A percentile compares a stretch with the other conserved stretches of the same genome.
phyloP scores from a whole-genome alignment of 495 filamentous ascomycete species.

The Halenospora varia region DNA sequence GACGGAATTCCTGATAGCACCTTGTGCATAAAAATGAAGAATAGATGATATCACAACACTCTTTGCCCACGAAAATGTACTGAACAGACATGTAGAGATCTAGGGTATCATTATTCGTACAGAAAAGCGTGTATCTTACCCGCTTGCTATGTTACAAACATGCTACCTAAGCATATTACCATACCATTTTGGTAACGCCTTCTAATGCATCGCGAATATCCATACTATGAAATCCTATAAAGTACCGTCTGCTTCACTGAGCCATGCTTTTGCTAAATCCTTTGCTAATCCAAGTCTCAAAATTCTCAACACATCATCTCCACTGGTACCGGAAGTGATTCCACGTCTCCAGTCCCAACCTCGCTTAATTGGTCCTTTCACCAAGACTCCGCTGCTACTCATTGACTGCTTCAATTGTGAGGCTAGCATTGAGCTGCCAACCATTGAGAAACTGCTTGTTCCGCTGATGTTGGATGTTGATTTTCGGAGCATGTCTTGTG shows the following conservation, averaged over 20 bases:
- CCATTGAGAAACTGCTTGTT: slow-evolving; percentile 59
- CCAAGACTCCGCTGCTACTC: slow-evolving; percentile 50
- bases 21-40: too few relatives aligned
- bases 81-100: too few relatives aligned
- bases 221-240: slow-evolving; percentile 16
- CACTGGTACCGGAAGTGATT: slow-evolving; percentile 51
- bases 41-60: too few relatives aligned
- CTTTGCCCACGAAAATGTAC: too few relatives aligned
- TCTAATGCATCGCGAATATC: not conserved
- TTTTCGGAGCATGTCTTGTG: slow-evolving; percentile 63
- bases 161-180: not conserved
- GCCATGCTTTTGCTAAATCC: slow-evolving; percentile 62
- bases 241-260: slow-evolving; percentile 46
- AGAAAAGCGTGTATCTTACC: not conserved
- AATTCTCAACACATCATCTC: slow-evolving; percentile 63
- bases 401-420: slow-evolving; percentile 56
- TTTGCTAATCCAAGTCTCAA: slow-evolving; percentile 70
- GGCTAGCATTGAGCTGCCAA: slow-evolving; percentile 68
- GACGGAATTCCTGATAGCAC: too few relatives aligned
- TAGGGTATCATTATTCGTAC: not conserved
- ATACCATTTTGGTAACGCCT: slow-evolving; percentile 10
- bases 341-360: slow-evolving; percentile 85
- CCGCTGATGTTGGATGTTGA: slow-evolving; percentile 54
- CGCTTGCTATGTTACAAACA: not conserved
- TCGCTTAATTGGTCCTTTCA: slow-evolving; percentile 49